Conservation (phyloP, 352 stramenopile species). For the Achlya hypogyna region DNA sequence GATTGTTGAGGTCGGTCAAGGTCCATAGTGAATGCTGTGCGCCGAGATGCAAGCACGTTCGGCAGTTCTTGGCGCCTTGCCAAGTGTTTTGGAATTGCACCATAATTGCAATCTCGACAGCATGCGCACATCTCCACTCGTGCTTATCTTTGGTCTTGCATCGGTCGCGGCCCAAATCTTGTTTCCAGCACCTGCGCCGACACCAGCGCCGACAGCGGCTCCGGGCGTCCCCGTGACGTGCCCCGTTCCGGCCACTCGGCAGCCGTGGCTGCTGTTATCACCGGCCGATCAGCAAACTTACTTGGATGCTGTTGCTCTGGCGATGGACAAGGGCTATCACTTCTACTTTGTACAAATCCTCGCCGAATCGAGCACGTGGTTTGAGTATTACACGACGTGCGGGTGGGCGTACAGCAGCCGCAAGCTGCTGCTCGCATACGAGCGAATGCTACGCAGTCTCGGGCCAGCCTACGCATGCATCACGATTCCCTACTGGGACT, state of each 20-base stretch:
- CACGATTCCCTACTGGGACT: constrained; percentile 75
- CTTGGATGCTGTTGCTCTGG: constrained; percentile 37
- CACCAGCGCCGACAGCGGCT: neutral
- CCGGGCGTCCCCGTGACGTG: constrained; percentile 15
- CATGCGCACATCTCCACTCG: neutral
- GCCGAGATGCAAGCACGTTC: neutral
- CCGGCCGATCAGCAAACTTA: constrained; percentile 31
- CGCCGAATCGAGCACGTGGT: constrained; percentile 33
- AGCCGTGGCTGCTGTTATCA: constrained; percentile 36
- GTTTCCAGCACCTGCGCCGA: neutral
- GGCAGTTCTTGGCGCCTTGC: no score
- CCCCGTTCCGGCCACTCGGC: constrained; percentile 27
- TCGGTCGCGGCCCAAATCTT: neutral
- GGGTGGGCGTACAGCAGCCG: constrained; percentile 74
- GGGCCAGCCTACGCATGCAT: constrained; percentile 47
- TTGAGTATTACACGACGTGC: constrained; percentile 42
- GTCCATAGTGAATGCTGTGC: neutral
- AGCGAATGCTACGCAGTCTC: constrained; percentile 62
- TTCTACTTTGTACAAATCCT: constrained; percentile 50
- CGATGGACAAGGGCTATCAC: constrained; percentile 44
- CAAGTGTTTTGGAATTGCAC: no score
- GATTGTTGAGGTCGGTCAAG: no score
- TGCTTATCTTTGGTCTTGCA: neutral
- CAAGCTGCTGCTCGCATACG: constrained; percentile 43
- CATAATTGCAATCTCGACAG: neutral